Percentiles rank a stretch among this genome's conserved stretches.
These are phyloP conservation scores for Leccinum subgranulosum DNA, from an alignment of 768 basidiomycete species.

Conservation along the genomic window DNA sequence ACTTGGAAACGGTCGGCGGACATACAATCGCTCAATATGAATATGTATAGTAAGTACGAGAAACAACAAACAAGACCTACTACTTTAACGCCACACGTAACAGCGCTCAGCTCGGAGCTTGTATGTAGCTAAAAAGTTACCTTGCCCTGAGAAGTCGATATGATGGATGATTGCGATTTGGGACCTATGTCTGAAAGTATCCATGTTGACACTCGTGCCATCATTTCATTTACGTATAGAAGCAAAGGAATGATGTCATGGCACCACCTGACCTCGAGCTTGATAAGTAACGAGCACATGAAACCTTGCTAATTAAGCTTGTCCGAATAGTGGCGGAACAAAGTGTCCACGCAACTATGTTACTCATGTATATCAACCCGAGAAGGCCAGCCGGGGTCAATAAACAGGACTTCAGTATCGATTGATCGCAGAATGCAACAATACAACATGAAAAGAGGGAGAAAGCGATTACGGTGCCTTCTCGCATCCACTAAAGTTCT, in stretches of 20 bases:
- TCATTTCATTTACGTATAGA: background rate
- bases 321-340: background rate
- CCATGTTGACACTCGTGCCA: background rate
- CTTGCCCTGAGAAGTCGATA: background rate
- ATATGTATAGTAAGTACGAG: background rate
- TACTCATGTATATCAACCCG: background rate
- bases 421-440: background rate
- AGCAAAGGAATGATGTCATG: background rate
- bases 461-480: conserved; percentile 17
- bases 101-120: background rate
- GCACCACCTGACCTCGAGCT: too few species aligned
- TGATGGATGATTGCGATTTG: background rate
- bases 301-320: background rate
- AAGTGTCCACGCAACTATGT: background rate
- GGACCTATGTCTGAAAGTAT: background rate
- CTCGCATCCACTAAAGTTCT: conserved; percentile 3
- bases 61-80: background rate
- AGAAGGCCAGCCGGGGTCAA: background rate
- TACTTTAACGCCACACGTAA: background rate
- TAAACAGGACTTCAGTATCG: background rate
- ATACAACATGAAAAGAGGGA: background rate
- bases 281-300: background rate
- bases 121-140: too few species aligned
- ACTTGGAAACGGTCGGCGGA: background rate
- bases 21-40: background rate